A percentile compares a stretch with the other conserved stretches of the same genome.
phyloP scores from a whole-genome alignment of 2,329 filamentous ascomycete genomes.

The Tympanopsis confertula region DNA sequence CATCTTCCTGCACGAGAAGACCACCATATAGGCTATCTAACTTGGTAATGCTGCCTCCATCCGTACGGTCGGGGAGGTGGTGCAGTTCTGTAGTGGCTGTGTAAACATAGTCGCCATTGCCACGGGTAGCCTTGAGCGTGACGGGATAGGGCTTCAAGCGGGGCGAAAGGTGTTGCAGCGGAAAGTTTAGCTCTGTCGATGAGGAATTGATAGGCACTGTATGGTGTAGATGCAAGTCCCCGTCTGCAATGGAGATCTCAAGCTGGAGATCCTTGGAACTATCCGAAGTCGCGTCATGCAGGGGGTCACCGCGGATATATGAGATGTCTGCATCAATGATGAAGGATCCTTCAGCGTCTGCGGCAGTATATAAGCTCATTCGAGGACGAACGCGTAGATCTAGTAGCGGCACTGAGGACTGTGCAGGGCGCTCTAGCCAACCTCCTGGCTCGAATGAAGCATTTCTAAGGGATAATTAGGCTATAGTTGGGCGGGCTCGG shows the following conservation, averaged over 20 bases:
- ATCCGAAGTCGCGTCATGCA: conserved; percentile 11
- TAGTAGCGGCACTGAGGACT: conserved; percentile 21
- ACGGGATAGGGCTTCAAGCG: conserved; percentile 21
- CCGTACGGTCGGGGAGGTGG: conserved; percentile 25
- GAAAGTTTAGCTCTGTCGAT: conserved; percentile 19
- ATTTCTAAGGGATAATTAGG: conserved; percentile 16
- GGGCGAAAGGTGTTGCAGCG: conserved; percentile 15
- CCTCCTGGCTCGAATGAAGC: conserved; percentile 34
- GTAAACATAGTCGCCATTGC: conserved; percentile 18
- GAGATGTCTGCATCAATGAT: conserved; percentile 28
- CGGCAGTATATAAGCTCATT: conserved; percentile 32
- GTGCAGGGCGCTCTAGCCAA: conserved; percentile 24
- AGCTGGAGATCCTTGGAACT: too few relatives aligned
- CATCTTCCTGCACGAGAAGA: conserved; percentile 27
- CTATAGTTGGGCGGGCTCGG: not conserved
- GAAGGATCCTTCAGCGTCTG: conserved; percentile 22
- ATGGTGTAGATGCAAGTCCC: conserved; percentile 11
- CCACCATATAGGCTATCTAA: conserved; percentile 33
- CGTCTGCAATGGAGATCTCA: too few relatives aligned
- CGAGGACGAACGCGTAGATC: conserved; percentile 30
- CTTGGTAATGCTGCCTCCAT: conserved; percentile 29
- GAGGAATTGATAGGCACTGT: conserved; percentile 22
- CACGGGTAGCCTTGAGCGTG: conserved; percentile 16
- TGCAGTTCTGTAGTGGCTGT: conserved; percentile 21
- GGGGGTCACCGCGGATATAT: conserved; percentile 20